Evolutionary conservation across 768 basidiomycete genomes (phyloP), one percentile per base, ranked within the genome.

Genomic region (Lactarius trivialis): DNA sequence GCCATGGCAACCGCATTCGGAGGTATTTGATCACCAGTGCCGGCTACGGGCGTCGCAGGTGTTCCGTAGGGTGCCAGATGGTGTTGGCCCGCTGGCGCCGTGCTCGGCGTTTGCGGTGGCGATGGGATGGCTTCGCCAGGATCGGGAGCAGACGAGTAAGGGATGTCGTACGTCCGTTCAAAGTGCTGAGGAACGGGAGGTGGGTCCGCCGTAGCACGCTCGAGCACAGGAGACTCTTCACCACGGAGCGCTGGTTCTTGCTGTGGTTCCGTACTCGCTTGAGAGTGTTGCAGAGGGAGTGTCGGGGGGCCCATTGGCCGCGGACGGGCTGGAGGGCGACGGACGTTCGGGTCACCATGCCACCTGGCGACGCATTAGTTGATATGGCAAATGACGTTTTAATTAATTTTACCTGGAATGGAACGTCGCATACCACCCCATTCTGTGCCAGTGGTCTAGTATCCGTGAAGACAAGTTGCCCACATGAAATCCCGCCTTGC

Each of bases 401-500:
- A 21, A 63, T 28, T 55, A 60, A 66, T 56, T 75, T 24, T 65
- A 86, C 85, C 89, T 79, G 67, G 78, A 77, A 72, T 84, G 84
- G 72, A 91, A 91, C 26, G 89, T 75, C 12, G 78, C 78, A 69
- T 89, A 91, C 89, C 89, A 91, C 17, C 88, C 88, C 36, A 80
- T 79, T 60, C 82, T 80, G 68, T 88, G 86, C 89, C 89, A 91
- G 61, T 89, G 85, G 67, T 91, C 89, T 61, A 91, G 81, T 3
- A 85, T 85, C 63, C 88, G 80, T 21, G 87, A 82, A 48, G 79
- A 85, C 57, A 91, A 79, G 67, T 86, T 90, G 7, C 86, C 89
- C 15, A 90, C 82, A 63, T 89, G 86, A 63, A 82, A 83, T 5
- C 82, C 83, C 28, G 78, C 78, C 67, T 85, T 84, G 57, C 85